These are phyloP conservation scores for Tuber umbilicatum DNA, from an alignment of 495 filamentous ascomycete species.

Conservation along the genomic window DNA sequence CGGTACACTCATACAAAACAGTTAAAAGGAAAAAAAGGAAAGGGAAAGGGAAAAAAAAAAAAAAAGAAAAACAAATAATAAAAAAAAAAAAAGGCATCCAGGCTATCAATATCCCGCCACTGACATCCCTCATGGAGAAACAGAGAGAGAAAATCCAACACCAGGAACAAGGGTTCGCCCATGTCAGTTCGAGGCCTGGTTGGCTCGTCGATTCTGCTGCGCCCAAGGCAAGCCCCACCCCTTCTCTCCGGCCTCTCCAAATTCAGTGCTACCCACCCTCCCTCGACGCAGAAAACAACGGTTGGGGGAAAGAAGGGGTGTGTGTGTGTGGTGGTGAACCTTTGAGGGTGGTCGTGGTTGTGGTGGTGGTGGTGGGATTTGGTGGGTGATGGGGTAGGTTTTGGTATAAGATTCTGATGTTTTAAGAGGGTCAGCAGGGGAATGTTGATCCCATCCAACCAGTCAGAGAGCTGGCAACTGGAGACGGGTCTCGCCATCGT, in stretches of 20 bases:
- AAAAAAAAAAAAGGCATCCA: conserved; percentile 45
- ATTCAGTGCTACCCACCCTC: conserved; percentile 10
- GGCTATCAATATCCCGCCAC: conserved; percentile 41
- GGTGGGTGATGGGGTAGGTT: conserved; percentile 5
- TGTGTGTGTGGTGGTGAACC: background rate
- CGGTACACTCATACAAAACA: conserved; percentile 10
- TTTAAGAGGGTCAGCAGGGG: conserved; percentile 31
- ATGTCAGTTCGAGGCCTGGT: conserved; percentile 38
- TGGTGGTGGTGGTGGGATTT: conserved; percentile 3
- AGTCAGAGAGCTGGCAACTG: conserved; percentile 34
- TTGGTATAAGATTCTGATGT: background rate
- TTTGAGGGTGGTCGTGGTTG: conserved; percentile 3
- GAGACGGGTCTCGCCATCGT: conserved; percentile 39
- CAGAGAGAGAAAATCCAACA: conserved; percentile 21
- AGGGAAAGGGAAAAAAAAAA: conserved; percentile 9
- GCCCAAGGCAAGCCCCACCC: conserved; percentile 36
- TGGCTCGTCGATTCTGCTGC: conserved; percentile 26
- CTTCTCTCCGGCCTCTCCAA: conserved; percentile 14
- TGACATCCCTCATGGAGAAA: conserved; percentile 5
- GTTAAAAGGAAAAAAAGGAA: conserved; percentile 31
- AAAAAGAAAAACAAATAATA: conserved; percentile 41
- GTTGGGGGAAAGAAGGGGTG: background rate
- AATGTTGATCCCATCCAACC: conserved; percentile 36
- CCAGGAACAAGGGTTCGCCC: conserved; percentile 13
- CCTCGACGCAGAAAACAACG: background rate